Evolutionary conservation across 371 early-diverging fungal genomes (phyloP), one percentile per base, ranked within the genome.

Genomic region (Fennellomyces sp.): DNA sequence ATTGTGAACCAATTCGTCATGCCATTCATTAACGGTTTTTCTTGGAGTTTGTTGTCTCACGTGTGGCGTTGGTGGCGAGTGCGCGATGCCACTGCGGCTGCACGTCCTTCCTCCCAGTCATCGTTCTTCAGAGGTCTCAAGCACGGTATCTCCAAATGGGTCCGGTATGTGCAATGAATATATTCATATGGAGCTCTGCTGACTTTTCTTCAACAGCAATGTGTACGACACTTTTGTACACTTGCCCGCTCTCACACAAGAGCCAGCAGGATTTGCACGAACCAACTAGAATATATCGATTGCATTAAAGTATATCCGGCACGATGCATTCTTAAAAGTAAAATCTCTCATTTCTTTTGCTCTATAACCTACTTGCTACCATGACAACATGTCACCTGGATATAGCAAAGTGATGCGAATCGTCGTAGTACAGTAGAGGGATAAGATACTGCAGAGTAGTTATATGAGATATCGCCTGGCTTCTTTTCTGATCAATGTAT

Each of bases 1-100:
- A 47, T 81, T 25, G 69, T 73, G 31, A 76, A 78, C 33, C 78
- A 81, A 28, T 64, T 81, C 27, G 56, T 81, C 3, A 61, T 81
- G 55, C 81, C 78, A 3, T 78, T 81, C 49, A 38, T 81, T 26
- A 72, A 68, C 47, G 81, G 81, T 0, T 75, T 81, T 36, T 51
- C 65, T 1, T 81, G 78, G 78, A 57, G 71, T 63, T 30, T 81
- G 3, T 58, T 68, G 27, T 52, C 68, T 1, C 71, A 67, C 38
- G 60, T 68, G 17, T 75, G 78, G 76, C 68, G 56, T 5, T 81
- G 81, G 81, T 72, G 69, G 51, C 66, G 81, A 39, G 42, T 71
- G 3, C 58, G 66, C n/a, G 45, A 45, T 25, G 45, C 45, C 45
- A 47, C 62, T 30, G 50, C 41, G 27, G 49, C 42, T 28, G 35